Base-by-base conservation (phyloP, 2,329 filamentous ascomycete species). In the Colletotrichum shisoi region DNA sequence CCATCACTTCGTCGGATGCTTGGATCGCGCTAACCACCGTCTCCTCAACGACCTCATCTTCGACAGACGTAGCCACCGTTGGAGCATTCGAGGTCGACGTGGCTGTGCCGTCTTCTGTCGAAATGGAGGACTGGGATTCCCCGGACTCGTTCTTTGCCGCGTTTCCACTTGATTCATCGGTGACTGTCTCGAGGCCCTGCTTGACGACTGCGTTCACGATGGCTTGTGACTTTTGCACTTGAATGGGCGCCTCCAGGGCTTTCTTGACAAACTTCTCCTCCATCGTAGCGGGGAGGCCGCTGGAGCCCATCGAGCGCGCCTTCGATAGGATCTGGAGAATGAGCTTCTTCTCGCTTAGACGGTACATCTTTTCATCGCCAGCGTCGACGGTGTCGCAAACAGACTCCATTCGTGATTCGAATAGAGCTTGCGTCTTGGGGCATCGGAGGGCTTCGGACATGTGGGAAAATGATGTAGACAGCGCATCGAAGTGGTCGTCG, bases 311-410 rank as follows among this genome's bases (percentile, higher is more conserved):
- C 5, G 82, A 83, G 68, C 84, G 83, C 5, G 93, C 93, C 77
- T 97, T 98, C 19, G 78, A 74, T 7, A 94, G 70, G 0, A 98
- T 74, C 62, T 89, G 83, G 2, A 77, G 74, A 7, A 90, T 73
- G 0, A 97, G 84, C 74, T 93, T 96, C 13, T 83, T 79, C 73
- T 91, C 85, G 72, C 84, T 95, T 27, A 96, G 80, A 13, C 93
- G 87, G 77, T 91, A 97, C 91, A 97, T 93, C 62, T 80, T 87
- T 76, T 97, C 93, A 68, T 92, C 91, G 15, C 91, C 92, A 0
- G 91, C 91, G 40, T 95, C 90, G 12, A 96, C 90, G 0, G 85
- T 90, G 73, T 97, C 93, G 78, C 94, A 96, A 5, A 95, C 83
- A 1, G 81, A 83, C 1, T 82, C 83, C 80, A 96, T 89, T 42